Evolutionary conservation across 768 basidiomycete genomes (phyloP).

Genomic region (Mycena polygramma): DNA sequence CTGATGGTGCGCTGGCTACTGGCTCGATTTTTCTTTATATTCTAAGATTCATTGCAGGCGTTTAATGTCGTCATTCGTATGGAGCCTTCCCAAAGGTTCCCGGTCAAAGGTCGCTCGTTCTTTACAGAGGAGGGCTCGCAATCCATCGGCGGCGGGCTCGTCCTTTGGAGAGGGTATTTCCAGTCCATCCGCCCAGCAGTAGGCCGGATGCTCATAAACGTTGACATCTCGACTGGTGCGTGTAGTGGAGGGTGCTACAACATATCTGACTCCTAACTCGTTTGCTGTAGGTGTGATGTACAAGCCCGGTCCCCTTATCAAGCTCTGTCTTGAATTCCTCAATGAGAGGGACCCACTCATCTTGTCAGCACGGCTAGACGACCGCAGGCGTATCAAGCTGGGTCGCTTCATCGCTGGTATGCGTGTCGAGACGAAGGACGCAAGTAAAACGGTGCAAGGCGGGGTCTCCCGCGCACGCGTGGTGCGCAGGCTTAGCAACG

Average conservation of each 20-base stretch:
- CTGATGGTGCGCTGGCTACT: slow-evolving; percentile 62
- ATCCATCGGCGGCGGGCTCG: slow-evolving; percentile 70
- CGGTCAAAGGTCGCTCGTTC: slow-evolving; percentile 82
- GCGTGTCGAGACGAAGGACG: slow-evolving; percentile 47
- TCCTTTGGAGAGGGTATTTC: slow-evolving; percentile 86
- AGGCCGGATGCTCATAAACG: slow-evolving; percentile 75
- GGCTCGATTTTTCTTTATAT: not conserved
- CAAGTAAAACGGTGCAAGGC: slow-evolving; percentile 37
- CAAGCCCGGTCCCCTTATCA: slow-evolving; percentile 69
- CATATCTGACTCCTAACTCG: no score
- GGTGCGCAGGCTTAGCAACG: slow-evolving; percentile 66
- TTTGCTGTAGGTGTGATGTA: slow-evolving; percentile 65
- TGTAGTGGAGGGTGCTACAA: no score
- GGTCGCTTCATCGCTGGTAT: slow-evolving; percentile 54
- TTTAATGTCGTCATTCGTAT: slow-evolving; percentile 83
- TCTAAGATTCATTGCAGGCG: slow-evolving; percentile 56
- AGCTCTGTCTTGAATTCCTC: slow-evolving; percentile 70
- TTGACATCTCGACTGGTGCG: slow-evolving; percentile 79
- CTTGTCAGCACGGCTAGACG: slow-evolving; percentile 57
- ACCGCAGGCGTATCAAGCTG: slow-evolving; percentile 62
- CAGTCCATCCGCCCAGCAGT: slow-evolving; percentile 81
- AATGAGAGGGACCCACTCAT: slow-evolving; percentile 49
- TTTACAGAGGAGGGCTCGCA: slow-evolving; percentile 70
- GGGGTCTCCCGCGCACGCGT: slow-evolving; percentile 52
- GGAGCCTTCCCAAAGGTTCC: slow-evolving; percentile 76